Conservation (phyloP, 371 early-diverging fungal species). For the Mortierella sp. region DNA sequence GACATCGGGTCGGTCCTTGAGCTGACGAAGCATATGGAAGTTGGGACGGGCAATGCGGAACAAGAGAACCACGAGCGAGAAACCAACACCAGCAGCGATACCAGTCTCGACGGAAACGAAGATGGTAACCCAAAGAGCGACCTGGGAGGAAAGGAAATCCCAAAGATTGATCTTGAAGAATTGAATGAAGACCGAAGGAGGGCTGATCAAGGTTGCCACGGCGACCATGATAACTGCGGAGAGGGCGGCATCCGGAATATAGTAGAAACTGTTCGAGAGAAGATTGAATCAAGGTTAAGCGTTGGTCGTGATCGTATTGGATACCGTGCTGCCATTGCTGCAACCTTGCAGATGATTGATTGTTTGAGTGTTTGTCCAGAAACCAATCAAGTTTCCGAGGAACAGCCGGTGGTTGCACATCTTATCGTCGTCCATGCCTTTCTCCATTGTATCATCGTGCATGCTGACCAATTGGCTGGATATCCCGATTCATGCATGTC, state of each 20-base stretch:
- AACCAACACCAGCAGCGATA: constrained; percentile 62
- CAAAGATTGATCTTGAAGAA: constrained; percentile 54
- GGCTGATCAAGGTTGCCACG: constrained; percentile 68
- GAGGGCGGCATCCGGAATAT: constrained; percentile 81
- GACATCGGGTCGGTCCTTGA: constrained; percentile 51
- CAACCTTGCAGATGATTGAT: no score
- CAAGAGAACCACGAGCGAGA: constrained; percentile 62
- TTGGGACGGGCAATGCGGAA: constrained; percentile 67
- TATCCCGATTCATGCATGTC: no score
- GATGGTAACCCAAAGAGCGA: constrained; percentile 59
- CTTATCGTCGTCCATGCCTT: no score
- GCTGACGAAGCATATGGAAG: constrained; percentile 38
- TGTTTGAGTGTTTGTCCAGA: no score
- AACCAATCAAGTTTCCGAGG: no score
- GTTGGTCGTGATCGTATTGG: not conserved
- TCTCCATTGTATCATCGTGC: no score
- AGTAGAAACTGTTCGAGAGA: constrained; percentile 64
- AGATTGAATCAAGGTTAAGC: not conserved
- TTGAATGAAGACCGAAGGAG: constrained; percentile 57
- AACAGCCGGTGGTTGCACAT: no score
- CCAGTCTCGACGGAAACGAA: constrained; percentile 64
- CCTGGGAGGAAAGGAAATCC: constrained; percentile 51
- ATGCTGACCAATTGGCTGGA: no score
- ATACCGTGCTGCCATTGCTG: not conserved
- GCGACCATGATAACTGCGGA: constrained; percentile 82